Conservation (phyloP, 192 early-diverging fungal species). For the Backusella macrospora region DNA sequence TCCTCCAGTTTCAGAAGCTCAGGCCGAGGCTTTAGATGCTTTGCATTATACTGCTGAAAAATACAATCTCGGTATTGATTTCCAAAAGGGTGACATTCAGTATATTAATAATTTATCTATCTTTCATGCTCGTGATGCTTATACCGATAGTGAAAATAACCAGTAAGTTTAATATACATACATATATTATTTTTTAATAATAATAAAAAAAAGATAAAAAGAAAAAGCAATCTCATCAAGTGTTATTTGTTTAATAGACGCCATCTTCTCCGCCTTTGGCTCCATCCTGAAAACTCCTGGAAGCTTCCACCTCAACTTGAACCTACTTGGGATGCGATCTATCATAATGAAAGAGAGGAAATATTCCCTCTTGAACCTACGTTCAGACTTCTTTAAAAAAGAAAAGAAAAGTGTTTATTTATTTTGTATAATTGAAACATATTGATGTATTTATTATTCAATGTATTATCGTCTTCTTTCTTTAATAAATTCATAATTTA, state of each 20-base stretch:
- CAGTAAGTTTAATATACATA: constrained; percentile 28
- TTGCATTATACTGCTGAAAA: constrained; percentile 36
- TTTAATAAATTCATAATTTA: no score
- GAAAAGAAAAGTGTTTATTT: neutral
- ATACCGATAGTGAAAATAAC: constrained; percentile 30
- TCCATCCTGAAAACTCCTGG: constrained; percentile 34
- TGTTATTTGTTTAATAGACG: neutral
- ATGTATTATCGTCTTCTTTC: no score
- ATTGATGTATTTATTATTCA: no score
- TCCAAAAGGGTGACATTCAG: constrained; percentile 36
- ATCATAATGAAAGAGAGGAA: constrained; percentile 28
- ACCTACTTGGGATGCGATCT: constrained; percentile 23
- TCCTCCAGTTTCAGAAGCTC: constrained; percentile 32
- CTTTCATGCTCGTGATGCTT: constrained; percentile 34
- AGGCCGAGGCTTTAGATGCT: constrained; percentile 31
- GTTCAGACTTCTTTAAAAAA: constrained; percentile 9
- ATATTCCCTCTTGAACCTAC: constrained; percentile 32
- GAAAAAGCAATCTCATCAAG: neutral
- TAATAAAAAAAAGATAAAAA: neutral
- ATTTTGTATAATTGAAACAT: no score
- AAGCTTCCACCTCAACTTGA: constrained; percentile 26
- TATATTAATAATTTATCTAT: constrained; percentile 36
- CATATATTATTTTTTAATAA: no score
- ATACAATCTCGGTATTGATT: constrained; percentile 25
- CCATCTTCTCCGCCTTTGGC: constrained; percentile 34